phyloP scores from a whole-genome alignment of 2,329 filamentous ascomycete species.

The Neofusicoccum ribis region DNA sequence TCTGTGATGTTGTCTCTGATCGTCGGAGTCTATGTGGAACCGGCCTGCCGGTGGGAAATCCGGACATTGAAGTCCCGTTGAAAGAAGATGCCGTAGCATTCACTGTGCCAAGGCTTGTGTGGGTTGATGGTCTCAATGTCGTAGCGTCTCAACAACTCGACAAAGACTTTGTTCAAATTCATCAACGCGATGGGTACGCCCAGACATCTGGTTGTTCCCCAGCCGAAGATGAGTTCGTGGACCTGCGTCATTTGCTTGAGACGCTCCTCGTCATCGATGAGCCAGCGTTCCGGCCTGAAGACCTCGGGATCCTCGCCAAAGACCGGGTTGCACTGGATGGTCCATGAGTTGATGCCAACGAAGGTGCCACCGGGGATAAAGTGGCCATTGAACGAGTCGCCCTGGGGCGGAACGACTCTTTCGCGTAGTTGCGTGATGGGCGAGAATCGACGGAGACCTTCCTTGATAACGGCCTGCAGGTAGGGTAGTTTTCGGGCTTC shows the following conservation, averaged over 20 bases:
- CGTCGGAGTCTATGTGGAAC: background rate
- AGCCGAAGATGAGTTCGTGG: slow-evolving; percentile 40
- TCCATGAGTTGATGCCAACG: slow-evolving; percentile 43
- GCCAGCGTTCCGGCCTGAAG: slow-evolving; percentile 42
- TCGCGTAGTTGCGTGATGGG: slow-evolving; percentile 36
- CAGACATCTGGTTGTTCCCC: slow-evolving; percentile 38
- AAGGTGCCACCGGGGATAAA: slow-evolving; percentile 40
- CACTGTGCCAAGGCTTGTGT: slow-evolving; percentile 16
- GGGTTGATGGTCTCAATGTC: slow-evolving; percentile 13
- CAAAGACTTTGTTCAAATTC: slow-evolving; percentile 42
- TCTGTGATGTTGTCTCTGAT: background rate
- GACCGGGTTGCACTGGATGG: slow-evolving; percentile 36
- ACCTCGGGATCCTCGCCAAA: slow-evolving; percentile 41
- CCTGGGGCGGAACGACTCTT: slow-evolving; percentile 32
- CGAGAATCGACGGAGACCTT: slow-evolving; percentile 49
- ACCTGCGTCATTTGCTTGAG: slow-evolving; percentile 33
- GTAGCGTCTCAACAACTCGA: slow-evolving; percentile 33
- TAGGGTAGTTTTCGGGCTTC: slow-evolving; percentile 45
- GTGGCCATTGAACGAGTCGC: slow-evolving; percentile 36
- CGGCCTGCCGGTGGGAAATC: slow-evolving; percentile 15
- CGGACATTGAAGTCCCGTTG: slow-evolving; percentile 20
- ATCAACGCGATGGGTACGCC: slow-evolving; percentile 36
- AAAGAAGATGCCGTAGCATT: slow-evolving; percentile 20
- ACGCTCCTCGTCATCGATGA: slow-evolving; percentile 27
- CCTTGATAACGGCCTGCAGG: slow-evolving; percentile 49